A percentile compares a stretch with the other conserved stretches of the same genome.
Conservation (phyloP, 164 flowering plant genomes). For the Nelumbo lutea region DNA sequence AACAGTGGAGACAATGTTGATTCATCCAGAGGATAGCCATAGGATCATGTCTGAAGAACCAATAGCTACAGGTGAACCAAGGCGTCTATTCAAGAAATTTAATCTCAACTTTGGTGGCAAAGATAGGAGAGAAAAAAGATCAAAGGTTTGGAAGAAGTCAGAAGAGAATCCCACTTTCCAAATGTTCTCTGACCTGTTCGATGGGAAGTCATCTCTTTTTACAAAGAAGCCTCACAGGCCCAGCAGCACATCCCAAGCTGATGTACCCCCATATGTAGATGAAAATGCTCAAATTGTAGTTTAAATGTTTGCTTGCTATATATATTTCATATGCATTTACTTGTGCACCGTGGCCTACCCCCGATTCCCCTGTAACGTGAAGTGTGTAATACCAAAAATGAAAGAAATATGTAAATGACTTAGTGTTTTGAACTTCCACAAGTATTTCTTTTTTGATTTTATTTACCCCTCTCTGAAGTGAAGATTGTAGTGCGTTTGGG, state of each 20-base stretch:
- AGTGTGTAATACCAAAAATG: too few relatives aligned
- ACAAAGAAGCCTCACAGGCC: conserved; percentile 63
- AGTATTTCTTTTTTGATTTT: too few relatives aligned
- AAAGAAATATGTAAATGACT: too few relatives aligned
- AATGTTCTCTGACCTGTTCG: conserved; percentile 43
- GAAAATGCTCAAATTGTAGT: conserved; percentile 59
- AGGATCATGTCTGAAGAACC: conserved; percentile 48
- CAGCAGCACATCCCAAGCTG: conserved; percentile 21
- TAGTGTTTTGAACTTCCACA: too few relatives aligned
- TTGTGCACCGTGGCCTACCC: too few relatives aligned
- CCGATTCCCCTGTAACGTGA: too few relatives aligned
- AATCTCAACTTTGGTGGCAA: conserved; percentile 57
- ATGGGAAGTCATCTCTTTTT: conserved; percentile 55
- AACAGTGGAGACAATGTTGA: conserved; percentile 65
- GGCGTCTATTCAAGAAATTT: conserved; percentile 54
- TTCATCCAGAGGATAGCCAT: conserved; percentile 58
- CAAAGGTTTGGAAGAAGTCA: conserved; percentile 27
- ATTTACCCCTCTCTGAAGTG: too few relatives aligned
- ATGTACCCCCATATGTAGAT: conserved; percentile 24
- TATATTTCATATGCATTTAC: too few relatives aligned
- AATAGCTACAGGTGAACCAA: conserved; percentile 34
- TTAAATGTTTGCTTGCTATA: conserved; percentile 13
- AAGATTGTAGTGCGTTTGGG: too few relatives aligned
- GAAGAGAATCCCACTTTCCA: conserved; percentile 32
- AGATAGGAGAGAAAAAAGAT: conserved; percentile 33